Conservation (phyloP, 2,329 filamentous ascomycete species). For the Sordariomycetes sp. region DNA sequence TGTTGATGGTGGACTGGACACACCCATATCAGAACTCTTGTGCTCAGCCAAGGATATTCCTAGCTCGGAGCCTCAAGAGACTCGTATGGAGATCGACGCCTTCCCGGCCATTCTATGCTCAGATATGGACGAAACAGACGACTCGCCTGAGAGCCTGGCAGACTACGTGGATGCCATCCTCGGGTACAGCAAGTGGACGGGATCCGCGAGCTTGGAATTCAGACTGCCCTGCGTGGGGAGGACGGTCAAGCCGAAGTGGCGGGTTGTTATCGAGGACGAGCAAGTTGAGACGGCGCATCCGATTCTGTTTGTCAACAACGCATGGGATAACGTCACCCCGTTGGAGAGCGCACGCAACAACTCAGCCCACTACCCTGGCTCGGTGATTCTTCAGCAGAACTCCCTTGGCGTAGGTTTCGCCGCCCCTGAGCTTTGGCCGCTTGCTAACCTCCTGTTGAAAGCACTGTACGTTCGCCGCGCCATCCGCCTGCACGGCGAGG, state of each 20-base stretch:
- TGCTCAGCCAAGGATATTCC: slow-evolving; percentile 16
- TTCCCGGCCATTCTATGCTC: slow-evolving; percentile 37
- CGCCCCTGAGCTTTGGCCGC: neutral
- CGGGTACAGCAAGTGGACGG: slow-evolving; percentile 28
- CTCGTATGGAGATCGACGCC: slow-evolving; percentile 22
- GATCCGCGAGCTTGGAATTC: slow-evolving; percentile 31
- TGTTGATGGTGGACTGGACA: slow-evolving; percentile 2
- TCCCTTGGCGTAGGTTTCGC: slow-evolving; percentile 35
- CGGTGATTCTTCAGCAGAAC: slow-evolving; percentile 37
- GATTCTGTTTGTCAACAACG: slow-evolving; percentile 34
- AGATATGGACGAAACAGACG: slow-evolving; percentile 22
- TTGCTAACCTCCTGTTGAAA: slow-evolving; percentile 10
- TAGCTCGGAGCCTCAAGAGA: slow-evolving; percentile 15
- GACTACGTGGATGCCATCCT: slow-evolving; percentile 21
- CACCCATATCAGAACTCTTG: slow-evolving; percentile 6
- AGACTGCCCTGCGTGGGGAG: slow-evolving; percentile 28
- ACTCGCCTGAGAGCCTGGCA: slow-evolving; percentile 23
- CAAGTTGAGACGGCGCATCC: slow-evolving; percentile 28
- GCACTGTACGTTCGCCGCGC: slow-evolving; percentile 39
- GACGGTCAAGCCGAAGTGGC: slow-evolving; percentile 26
- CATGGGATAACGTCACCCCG: slow-evolving; percentile 39
- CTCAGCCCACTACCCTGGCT: slow-evolving; percentile 31
- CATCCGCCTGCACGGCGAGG: slow-evolving; percentile 32
- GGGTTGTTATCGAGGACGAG: slow-evolving; percentile 18
- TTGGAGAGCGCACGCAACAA: slow-evolving; percentile 33